These are phyloP conservation scores for Gossypium anomalum DNA, from an alignment of 345 rosid species.

Conservation along the genomic window DNA sequence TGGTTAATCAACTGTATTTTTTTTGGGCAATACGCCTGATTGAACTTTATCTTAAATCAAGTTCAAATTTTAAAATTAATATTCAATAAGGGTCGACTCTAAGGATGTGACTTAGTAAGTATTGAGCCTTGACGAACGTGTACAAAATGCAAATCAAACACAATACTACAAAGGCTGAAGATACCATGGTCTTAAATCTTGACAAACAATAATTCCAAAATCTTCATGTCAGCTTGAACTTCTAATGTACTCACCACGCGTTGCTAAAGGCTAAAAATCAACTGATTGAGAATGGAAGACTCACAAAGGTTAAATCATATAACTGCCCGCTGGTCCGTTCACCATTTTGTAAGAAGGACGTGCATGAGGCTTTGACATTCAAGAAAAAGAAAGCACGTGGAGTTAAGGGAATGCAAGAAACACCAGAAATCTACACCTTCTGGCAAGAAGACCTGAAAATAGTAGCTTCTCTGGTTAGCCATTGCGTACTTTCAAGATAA, in stretches of 20 bases:
- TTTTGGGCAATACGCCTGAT: neutral
- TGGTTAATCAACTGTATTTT: too few species aligned
- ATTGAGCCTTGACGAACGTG: neutral
- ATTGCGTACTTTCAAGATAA: neutral
- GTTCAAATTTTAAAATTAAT: neutral
- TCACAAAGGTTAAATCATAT: neutral
- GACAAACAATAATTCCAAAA: neutral
- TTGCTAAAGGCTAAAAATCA: neutral
- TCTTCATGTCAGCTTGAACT: neutral
- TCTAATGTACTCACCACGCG: neutral
- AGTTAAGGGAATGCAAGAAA: neutral
- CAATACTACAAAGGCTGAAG: too few species aligned
- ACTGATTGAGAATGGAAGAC: neutral
- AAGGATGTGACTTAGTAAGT: neutral
- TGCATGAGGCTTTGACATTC: neutral
- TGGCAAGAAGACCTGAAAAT: neutral
- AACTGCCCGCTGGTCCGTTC: neutral
- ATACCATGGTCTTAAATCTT: neutral
- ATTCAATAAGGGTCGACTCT: neutral
- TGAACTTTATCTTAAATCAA: neutral
- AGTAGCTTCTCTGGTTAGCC: neutral
- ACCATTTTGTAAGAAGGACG: neutral
- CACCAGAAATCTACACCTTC: neutral
- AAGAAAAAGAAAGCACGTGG: neutral
- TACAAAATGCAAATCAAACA: neutral